Conservation (phyloP, 495 filamentous ascomycete species). For the Entonaema liquescens region DNA sequence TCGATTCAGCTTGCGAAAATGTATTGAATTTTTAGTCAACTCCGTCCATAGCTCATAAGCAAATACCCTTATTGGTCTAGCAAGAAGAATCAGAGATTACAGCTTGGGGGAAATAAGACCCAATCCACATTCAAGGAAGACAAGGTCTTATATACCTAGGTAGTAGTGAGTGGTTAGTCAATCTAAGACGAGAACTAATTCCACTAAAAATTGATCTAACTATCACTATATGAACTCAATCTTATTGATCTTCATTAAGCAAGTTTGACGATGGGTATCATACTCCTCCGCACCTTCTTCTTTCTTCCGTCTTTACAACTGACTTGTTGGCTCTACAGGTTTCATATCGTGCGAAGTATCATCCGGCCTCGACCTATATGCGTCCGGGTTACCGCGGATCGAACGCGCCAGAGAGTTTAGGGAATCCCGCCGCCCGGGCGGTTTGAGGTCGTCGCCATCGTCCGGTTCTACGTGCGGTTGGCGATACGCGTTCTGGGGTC, state of each 20-base stretch:
- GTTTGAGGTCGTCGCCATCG: slow-evolving; percentile 10
- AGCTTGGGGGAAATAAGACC: background rate
- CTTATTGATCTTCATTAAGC: slow-evolving; percentile 2
- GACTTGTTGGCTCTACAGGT: slow-evolving; percentile 42
- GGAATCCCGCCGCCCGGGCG: slow-evolving; percentile 29
- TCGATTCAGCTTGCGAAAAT: too few species aligned
- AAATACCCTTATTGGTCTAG: background rate
- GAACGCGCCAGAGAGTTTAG: slow-evolving; percentile 39
- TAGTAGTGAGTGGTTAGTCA: background rate
- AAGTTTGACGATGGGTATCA: slow-evolving; percentile 16
- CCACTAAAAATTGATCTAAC: slow-evolving; percentile 14
- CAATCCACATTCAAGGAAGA: background rate
- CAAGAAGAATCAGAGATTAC: background rate
- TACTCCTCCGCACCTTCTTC: background rate
- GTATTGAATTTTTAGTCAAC: too few species aligned
- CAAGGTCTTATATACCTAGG: background rate
- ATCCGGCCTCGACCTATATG: slow-evolving; percentile 35
- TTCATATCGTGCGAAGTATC: slow-evolving; percentile 41
- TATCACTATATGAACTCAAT: background rate
- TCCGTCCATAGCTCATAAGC: too few species aligned
- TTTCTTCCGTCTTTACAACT: slow-evolving; percentile 18
- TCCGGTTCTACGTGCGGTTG: slow-evolving; percentile 20
- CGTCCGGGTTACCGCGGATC: slow-evolving; percentile 32
- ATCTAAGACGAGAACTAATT: slow-evolving; percentile 16
- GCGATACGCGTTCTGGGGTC: slow-evolving; percentile 33